A percentile compares a stretch with the other conserved stretches of the same genome.
Conservation (phyloP, 2,329 filamentous ascomycete genomes). For the Fusarium guadeloupense region DNA sequence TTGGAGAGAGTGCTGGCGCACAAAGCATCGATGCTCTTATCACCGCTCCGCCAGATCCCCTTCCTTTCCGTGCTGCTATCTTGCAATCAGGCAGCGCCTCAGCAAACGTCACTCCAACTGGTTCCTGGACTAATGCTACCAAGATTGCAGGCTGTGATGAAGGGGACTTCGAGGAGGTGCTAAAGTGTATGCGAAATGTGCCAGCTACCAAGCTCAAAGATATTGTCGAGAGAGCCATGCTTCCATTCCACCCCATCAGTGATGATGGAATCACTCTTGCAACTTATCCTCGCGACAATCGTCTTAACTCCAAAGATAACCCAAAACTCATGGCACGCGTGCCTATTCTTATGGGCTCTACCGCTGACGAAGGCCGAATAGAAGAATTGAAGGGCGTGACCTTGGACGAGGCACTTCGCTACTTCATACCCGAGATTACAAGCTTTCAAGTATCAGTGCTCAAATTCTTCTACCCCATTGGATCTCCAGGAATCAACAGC, state of each 20-base stretch:
- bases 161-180: not conserved
- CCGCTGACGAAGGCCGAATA: slow-evolving; percentile 36
- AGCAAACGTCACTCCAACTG: not conserved
- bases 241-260: slow-evolving; percentile 34
- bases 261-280: slow-evolving; percentile 39
- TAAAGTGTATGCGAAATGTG: slow-evolving; percentile 40
- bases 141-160: slow-evolving; percentile 18
- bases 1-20: slow-evolving; percentile 63
- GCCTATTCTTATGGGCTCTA: slow-evolving; percentile 38
- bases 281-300: slow-evolving; percentile 18
- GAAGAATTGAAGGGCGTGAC: slow-evolving; percentile 3
- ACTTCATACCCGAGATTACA: not conserved
- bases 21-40: slow-evolving; percentile 60
- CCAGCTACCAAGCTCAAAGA: slow-evolving; percentile 29
- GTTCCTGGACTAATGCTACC: slow-evolving; percentile 30
- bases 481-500: slow-evolving; percentile 20
- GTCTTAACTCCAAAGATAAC: slow-evolving; percentile 11
- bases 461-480: slow-evolving; percentile 25
- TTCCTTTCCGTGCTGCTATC: slow-evolving; percentile 45
- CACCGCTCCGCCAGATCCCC: slow-evolving; percentile 38
- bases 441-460: slow-evolving; percentile 4
- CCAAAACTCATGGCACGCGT: slow-evolving; percentile 32
- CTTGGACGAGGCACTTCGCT: not conserved
- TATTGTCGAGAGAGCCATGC: slow-evolving; percentile 21
- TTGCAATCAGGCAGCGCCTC: slow-evolving; percentile 38